phyloP scores from a whole-genome alignment of 1,284 basidiomycete genomes.

The Mycosarcoma mackinlayi region DNA sequence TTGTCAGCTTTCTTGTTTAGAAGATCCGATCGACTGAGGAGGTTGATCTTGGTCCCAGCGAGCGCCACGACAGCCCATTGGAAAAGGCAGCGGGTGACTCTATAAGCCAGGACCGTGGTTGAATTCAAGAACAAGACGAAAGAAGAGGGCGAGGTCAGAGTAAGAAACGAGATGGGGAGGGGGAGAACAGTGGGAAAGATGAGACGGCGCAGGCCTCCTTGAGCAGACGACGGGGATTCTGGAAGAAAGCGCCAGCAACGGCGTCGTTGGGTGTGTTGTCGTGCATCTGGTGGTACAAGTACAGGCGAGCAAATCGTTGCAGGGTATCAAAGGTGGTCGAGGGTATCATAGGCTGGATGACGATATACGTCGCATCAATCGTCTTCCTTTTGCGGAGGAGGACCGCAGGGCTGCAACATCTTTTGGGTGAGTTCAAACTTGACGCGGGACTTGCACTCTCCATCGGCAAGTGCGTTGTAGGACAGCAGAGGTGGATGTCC shows the following conservation, averaged over 20 bases:
- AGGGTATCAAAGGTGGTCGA: constrained; percentile 10
- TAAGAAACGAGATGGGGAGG: background rate
- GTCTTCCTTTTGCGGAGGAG: constrained; percentile 91
- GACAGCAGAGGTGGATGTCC: constrained; percentile 87
- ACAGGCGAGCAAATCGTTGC: constrained; percentile 6
- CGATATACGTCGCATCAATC: constrained; percentile 69
- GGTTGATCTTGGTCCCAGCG: constrained; percentile 56
- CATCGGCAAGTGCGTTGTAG: constrained; percentile 91
- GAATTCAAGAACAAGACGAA: constrained; percentile 8
- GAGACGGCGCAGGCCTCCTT: background rate
- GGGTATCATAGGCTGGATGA: constrained; percentile 21
- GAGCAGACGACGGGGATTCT: background rate
- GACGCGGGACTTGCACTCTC: constrained; percentile 86
- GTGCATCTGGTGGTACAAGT: constrained; percentile 9
- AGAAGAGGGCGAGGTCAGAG: background rate
- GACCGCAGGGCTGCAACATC: constrained; percentile 98
- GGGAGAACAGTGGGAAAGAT: background rate
- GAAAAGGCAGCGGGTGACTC: constrained; percentile 57
- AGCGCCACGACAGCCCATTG: constrained; percentile 52
- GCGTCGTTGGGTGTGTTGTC: background rate
- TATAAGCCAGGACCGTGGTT: constrained; percentile 53
- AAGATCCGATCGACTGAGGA: constrained; percentile 5
- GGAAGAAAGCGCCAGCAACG: background rate
- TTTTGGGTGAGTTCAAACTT: constrained; percentile 82
- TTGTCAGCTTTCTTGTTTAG: constrained; percentile 38